These are phyloP conservation scores for Ascoidea rubescens DNA, from an alignment of 805 yeast species.

Conservation along the genomic window DNA sequence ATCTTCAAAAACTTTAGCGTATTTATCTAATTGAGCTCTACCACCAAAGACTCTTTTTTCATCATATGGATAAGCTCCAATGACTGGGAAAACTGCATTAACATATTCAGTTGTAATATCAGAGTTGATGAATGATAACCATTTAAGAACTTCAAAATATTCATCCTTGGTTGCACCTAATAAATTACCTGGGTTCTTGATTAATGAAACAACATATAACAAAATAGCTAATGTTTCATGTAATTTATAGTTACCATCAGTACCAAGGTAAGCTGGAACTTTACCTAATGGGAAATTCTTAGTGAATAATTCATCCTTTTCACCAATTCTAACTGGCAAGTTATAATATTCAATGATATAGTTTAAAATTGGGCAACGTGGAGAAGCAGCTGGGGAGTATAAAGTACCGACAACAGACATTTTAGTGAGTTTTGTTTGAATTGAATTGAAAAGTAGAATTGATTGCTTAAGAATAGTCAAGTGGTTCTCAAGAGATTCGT, in stretches of 20 bases:
- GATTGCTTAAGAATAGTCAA: no score
- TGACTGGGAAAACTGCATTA: conserved; percentile 40
- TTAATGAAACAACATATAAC: conserved; percentile 22
- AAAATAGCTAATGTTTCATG: conserved; percentile 55
- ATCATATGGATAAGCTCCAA: conserved; percentile 56
- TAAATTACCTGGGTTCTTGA: conserved; percentile 1
- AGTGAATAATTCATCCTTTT: conserved; percentile 20
- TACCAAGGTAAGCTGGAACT: conserved; percentile 57
- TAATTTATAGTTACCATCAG: conserved; percentile 51
- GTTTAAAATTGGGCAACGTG: conserved; percentile 20
- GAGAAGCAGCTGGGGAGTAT: conserved; percentile 27
- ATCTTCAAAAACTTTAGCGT: conserved; percentile 34
- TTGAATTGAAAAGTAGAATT: no score
- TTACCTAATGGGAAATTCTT: conserved; percentile 49
- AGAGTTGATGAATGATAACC: conserved; percentile 65
- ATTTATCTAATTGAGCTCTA: conserved; percentile 22
- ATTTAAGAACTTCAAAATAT: conserved; percentile 53
- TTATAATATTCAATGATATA: conserved; percentile 44
- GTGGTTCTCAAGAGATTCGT: no score
- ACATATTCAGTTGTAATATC: conserved; percentile 42
- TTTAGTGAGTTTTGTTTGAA: conserved; percentile 5
- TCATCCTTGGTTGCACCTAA: conserved; percentile 33
- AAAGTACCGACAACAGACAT: conserved; percentile 58
- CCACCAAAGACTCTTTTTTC: conserved; percentile 47
- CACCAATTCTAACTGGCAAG: conserved; percentile 36